A percentile compares a stretch with the other conserved stretches of the same genome.
These are phyloP conservation scores for Fragilariopsis cylindrus DNA, from an alignment of 108 stramenopile genomes.

Conservation along the genomic window DNA sequence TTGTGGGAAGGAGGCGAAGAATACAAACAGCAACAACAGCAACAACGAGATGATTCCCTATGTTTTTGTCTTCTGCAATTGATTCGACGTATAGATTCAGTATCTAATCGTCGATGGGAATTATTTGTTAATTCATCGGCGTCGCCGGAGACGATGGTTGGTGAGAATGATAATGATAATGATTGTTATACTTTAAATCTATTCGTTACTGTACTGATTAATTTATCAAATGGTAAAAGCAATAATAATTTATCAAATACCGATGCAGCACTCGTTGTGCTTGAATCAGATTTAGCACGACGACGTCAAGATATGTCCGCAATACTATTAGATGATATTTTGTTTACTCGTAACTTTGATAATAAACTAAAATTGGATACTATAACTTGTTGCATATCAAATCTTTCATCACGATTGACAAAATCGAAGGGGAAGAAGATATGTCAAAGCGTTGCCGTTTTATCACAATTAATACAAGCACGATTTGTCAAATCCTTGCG, in stretches of 20 bases:
- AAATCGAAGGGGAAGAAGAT: background rate
- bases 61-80: constrained; percentile 45
- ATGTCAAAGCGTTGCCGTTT: constrained; percentile 30
- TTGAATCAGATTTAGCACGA: constrained; percentile 24
- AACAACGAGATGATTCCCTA: constrained; percentile 20
- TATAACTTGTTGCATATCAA: constrained; percentile 9
- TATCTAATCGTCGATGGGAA: constrained; percentile 11
- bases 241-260: background rate
- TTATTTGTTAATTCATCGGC: constrained; percentile 21
- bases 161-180: too few species aligned
- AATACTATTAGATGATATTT: constrained; percentile 10
- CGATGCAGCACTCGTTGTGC: background rate
- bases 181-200: constrained; percentile 18
- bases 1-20: constrained; percentile 35
- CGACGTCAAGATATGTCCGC: constrained; percentile 17
- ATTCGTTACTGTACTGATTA: constrained; percentile 41
- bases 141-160: background rate
- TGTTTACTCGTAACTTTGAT: background rate
- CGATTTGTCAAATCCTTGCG: constrained; percentile 16
- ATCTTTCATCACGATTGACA: constrained; percentile 5
- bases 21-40: background rate
- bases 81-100: constrained; percentile 37
- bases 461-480: constrained; percentile 25
- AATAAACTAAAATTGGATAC: background rate
- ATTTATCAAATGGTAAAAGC: constrained; percentile 24